Evolutionary conservation across 371 early-diverging fungal genomes (phyloP).

Genomic region (Apophysomyces trapeziformis): DNA sequence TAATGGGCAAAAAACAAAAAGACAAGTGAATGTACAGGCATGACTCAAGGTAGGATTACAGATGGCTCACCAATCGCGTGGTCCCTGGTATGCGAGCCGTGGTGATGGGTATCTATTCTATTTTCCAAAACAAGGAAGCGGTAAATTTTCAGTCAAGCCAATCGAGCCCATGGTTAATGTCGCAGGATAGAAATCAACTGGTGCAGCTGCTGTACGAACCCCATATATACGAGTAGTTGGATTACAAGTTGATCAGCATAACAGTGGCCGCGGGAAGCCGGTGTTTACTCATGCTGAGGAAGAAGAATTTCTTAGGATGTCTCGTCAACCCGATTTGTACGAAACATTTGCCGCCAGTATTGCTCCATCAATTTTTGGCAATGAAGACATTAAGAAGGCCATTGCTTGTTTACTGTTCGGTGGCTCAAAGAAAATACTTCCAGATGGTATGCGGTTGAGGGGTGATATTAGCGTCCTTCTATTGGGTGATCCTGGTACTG

Average conservation of each 20-base stretch:
- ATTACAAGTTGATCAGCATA: conserved; percentile 84
- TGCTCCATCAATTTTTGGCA: conserved; percentile 97
- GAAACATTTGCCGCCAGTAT: conserved; percentile 89
- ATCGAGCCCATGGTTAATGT: neutral
- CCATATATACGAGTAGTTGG: conserved; percentile 96
- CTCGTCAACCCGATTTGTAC: conserved; percentile 88
- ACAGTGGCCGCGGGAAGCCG: conserved; percentile 64
- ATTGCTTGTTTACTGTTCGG: conserved; percentile 98
- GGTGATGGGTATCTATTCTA: conserved; percentile 97
- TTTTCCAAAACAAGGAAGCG: conserved; percentile 72
- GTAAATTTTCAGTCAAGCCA: conserved; percentile 26
- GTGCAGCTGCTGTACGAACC: conserved; percentile 87
- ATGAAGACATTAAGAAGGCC: conserved; percentile 97
- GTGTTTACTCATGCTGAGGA: conserved; percentile 94
- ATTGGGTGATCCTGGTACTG: conserved; percentile 99
- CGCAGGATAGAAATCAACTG: conserved; percentile 46
- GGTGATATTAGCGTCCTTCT: conserved; percentile 99
- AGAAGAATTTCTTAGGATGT: conserved; percentile 85
- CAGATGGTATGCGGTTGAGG: conserved; percentile 96
- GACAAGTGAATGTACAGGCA: neutral
- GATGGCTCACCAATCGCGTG: conserved; percentile 87
- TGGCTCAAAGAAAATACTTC: conserved; percentile 94
- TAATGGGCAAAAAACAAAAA: conserved; percentile 22
- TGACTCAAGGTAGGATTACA: conserved; percentile 3
- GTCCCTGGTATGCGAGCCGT: conserved; percentile 96